A percentile compares a stretch with the other conserved stretches of the same genome.
Conservation (phyloP, 2,329 filamentous ascomycete species). For the Fusarium mexicanum region DNA sequence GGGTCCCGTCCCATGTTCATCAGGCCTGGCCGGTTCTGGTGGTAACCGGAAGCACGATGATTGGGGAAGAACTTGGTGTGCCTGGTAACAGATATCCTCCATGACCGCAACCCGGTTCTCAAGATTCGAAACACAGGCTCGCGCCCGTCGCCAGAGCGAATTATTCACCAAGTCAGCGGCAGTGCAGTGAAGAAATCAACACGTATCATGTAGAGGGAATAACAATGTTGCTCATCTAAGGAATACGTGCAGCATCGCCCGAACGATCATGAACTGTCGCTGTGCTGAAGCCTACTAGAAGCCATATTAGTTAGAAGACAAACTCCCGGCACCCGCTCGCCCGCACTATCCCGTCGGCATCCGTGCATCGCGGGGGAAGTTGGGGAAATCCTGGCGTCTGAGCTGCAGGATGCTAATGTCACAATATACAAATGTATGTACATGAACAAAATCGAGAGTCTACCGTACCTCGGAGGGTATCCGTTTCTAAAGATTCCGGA, state of each 20-base stretch:
- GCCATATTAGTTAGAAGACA: neutral
- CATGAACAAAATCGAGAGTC: conserved; percentile 20
- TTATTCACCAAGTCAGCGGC: neutral
- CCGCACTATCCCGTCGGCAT: conserved; percentile 41
- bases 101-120: neutral
- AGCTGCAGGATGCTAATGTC: conserved; percentile 31
- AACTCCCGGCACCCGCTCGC: conserved; percentile 40
- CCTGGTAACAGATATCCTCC: neutral
- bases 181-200: neutral
- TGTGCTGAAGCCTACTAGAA: neutral
- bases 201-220: neutral
- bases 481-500: conserved; percentile 22
- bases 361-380: conserved; percentile 44
- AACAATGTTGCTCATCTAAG: neutral
- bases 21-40: neutral
- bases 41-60: conserved; percentile 6
- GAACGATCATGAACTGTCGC: neutral
- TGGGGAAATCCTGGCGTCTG: conserved; percentile 40
- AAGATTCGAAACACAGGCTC: neutral
- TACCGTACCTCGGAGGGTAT: conserved; percentile 28
- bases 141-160: neutral
- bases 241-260: neutral
- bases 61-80: conserved; percentile 4
- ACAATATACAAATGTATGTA: conserved; percentile 25
- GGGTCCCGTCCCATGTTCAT: conserved; percentile 14